phyloP scores from a whole-genome alignment of 2,329 filamentous ascomycete genomes.

The Cordyceps javanica region DNA sequence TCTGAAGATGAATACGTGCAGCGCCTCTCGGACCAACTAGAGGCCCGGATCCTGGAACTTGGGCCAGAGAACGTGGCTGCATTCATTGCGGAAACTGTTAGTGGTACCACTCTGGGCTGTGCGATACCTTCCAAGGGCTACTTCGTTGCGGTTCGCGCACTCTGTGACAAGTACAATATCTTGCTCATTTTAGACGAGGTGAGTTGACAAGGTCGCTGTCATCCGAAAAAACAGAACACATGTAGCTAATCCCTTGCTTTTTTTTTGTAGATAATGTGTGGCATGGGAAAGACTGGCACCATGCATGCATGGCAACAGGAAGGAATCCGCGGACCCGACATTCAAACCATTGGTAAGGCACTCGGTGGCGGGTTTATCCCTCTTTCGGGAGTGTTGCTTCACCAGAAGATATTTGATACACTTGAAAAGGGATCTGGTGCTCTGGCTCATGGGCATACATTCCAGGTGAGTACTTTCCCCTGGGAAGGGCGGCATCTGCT shows the following conservation, averaged over 20 bases:
- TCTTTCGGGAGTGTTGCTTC: neutral
- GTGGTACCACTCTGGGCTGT: conserved; percentile 61
- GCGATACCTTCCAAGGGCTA: conserved; percentile 62
- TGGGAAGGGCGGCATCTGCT: too few species aligned
- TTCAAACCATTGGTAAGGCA: conserved; percentile 25
- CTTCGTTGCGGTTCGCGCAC: conserved; percentile 56
- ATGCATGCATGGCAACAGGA: conserved; percentile 59
- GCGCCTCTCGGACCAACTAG: conserved; percentile 58
- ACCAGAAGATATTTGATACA: neutral
- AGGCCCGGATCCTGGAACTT: conserved; percentile 56
- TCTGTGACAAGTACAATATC: conserved; percentile 66
- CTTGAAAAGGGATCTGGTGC: neutral
- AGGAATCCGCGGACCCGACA: conserved; percentile 48
- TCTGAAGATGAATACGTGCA: conserved; percentile 43
- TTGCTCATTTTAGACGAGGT: conserved; percentile 58
- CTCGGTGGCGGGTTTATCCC: conserved; percentile 1
- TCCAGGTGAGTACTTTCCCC: neutral
- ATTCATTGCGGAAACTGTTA: conserved; percentile 66
- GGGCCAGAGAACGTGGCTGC: conserved; percentile 61
- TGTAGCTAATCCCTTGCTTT: neutral
- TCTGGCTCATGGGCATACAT: conserved; percentile 1
- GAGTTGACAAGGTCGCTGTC: too few species aligned
- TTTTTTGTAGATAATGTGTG: conserved; percentile 62
- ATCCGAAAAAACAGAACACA: neutral
- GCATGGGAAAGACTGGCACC: conserved; percentile 52